Evolutionary conservation across 805 yeast species (phyloP), one percentile per base, ranked within the genome.

Genomic region (Yarrowia bubula): DNA sequence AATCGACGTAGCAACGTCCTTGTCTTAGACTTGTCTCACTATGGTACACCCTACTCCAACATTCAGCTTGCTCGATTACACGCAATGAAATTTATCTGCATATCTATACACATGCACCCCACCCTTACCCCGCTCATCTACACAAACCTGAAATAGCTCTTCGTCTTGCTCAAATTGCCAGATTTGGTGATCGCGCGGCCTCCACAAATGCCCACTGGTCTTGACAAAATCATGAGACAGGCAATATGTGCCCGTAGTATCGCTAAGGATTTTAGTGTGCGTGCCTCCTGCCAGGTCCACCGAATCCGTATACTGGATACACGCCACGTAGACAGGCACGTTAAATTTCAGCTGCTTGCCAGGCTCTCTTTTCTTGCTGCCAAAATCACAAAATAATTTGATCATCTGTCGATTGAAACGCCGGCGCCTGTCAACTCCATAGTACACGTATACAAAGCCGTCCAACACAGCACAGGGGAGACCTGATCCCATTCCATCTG

Each of bases 201-300:
- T 37, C 58, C 58, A 51, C 8, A 51, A 8, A 22, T 51, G 58
- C 4, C 58, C 58, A 22, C 43, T 37, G 13, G 58, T 51, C 32
- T 51, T 51, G 33, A 37, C 43, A 38, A 37, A 51, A 33, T 37
- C 58, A 31, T 51, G 58, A 9, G 58, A 51, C 14, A 51, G 9
- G 7, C 58, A 51, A 22, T 37, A 51, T 6, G 18, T 5, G 13
- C 58, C 43, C 10, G 43, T 37, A 22, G 33, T 8, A 8, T 51
- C 58, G 8, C 43, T 22, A 28, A 51, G 17, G n/a, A 51, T 51
- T 39, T 51, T 51, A n/a, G 58, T 51, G 43, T 51, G 58, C 8
- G 58, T 51, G 32, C 58, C 58, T 22, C 58, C 58, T 14, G 58
- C 58, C n/a, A 51, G n/a, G 10, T 51, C 58, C 14, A 51, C 58